These are phyloP conservation scores for Pezicula neosporulosa DNA, from an alignment of 2,329 filamentous ascomycete species.

Conservation along the genomic window DNA sequence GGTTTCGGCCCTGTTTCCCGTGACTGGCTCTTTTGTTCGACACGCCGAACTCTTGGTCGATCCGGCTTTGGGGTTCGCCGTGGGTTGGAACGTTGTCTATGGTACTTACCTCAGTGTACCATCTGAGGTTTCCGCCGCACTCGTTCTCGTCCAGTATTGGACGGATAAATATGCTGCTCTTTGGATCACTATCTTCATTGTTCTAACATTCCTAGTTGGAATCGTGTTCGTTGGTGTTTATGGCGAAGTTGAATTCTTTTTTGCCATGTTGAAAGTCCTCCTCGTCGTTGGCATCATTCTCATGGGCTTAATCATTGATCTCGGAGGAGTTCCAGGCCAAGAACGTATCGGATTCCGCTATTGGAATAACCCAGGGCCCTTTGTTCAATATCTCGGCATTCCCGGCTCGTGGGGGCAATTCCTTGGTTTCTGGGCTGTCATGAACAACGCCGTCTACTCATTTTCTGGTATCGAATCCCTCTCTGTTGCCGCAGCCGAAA, in stretches of 20 bases:
- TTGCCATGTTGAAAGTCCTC: constrained; percentile 53
- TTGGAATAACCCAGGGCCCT: constrained; percentile 65
- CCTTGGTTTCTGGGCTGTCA: constrained; percentile 40
- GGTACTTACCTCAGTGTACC: constrained; percentile 39
- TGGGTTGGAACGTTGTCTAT: constrained; percentile 30
- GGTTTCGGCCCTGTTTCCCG: constrained; percentile 42
- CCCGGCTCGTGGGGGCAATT: constrained; percentile 55
- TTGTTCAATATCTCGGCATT: constrained; percentile 59
- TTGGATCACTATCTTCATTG: constrained; percentile 36
- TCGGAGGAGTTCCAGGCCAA: constrained; percentile 57
- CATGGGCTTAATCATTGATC: constrained; percentile 56
- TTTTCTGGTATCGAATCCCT: constrained; percentile 50
- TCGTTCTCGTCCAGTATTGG: constrained; percentile 62
- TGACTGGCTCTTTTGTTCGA: constrained; percentile 45
- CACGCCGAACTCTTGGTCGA: constrained; percentile 46
- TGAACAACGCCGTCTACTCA: constrained; percentile 42
- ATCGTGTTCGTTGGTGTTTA: constrained; percentile 35
- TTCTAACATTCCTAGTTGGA: constrained; percentile 30
- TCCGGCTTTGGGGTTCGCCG: constrained; percentile 42
- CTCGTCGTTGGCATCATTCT: constrained; percentile 61
- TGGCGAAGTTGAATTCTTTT: constrained; percentile 51
- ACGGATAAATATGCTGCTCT: constrained; percentile 48
- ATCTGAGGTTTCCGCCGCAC: constrained; percentile 59
- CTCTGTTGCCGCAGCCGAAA: constrained; percentile 52
- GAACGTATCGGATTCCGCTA: constrained; percentile 62